Evolutionary conservation across 257 asterid genomes (phyloP), one percentile per base, ranked within the genome.

Genomic region (Henckelia pumila): DNA sequence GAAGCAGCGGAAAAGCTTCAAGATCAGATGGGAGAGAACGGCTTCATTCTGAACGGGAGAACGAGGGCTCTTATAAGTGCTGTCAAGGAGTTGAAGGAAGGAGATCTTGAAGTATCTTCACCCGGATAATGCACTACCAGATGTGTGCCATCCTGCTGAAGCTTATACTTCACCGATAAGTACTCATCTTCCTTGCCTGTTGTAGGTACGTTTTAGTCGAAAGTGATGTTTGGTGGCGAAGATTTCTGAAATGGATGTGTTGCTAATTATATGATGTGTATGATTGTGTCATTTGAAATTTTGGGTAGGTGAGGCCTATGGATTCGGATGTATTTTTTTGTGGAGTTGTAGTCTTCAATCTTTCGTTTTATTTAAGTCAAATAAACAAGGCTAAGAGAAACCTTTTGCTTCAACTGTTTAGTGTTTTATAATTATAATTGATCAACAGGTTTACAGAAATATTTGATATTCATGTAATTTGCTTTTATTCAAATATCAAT

Each of bases 1-100:
- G 84, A 79, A 73, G 78, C 82, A 29, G 91, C 98, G 9, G 89
- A 79, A 62, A 88, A 86, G 76, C 77, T 90, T 73, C 67, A 77
- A 56, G 81, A 77, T 74, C 94, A 93, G 65, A 90, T 88, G 99
- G 68, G 65, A 50, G 82, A 60, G 77, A 76, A 79, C 1, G 95
- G 92, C 23, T 53, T 88, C 79, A 72, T 72, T 83, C 92, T 85
- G 28, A 85, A 93, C 63, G 85, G 82, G 67, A 79, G 87, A 68
- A 90, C 94, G 1, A 82, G 67, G 69, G 90, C 95, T 57, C 92
- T 93, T 28, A 71, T 90, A 49, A 72, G 73, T 57, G 97, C 98
- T 8, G 89, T 90, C 57, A 93, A 81, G 86, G 97, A 93, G 81
- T 77, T 93, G 66, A 75, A 83, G 71, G 95, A 80, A 70, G 86